Conservation (phyloP, 2,329 filamentous ascomycete genomes). For the Immersiporthe knoxdaviesiana region DNA sequence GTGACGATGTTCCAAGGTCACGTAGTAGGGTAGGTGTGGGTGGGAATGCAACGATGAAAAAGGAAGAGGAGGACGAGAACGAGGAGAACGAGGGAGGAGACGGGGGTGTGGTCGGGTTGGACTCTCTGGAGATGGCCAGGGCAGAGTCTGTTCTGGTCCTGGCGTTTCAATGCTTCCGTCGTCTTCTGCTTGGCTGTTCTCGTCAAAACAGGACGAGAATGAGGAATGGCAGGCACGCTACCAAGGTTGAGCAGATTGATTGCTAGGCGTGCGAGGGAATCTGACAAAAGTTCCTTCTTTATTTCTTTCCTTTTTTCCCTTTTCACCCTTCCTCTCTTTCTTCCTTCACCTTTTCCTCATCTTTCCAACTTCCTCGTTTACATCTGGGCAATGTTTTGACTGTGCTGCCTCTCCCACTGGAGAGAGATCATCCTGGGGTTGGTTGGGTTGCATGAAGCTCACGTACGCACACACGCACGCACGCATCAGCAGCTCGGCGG, state of each 20-base stretch:
- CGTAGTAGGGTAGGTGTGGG: slow-evolving; percentile 1
- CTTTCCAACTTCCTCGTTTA: neutral
- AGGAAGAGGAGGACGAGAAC: neutral
- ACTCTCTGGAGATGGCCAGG: neutral
- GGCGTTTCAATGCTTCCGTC: slow-evolving; percentile 9
- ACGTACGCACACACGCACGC: neutral
- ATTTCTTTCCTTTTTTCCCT: neutral
- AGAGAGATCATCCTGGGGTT: neutral
- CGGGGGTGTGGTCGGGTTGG: neutral
- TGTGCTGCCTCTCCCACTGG: neutral
- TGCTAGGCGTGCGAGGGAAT: neutral
- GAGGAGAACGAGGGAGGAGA: neutral
- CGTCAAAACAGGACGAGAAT: neutral
- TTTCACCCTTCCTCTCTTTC: neutral
- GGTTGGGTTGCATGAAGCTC: neutral
- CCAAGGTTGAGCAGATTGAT: neutral
- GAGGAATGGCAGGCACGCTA: slow-evolving; percentile 5
- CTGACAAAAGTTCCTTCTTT: neutral
- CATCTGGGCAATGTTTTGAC: neutral
- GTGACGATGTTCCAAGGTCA: slow-evolving; percentile 21
- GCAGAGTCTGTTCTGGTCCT: neutral
- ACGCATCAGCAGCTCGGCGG: neutral
- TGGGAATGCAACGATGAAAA: neutral
- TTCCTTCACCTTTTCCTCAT: neutral
- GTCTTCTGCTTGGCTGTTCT: neutral